Evolutionary conservation across 192 early-diverging fungal species (phyloP).

Genomic region (Podila horticola): DNA sequence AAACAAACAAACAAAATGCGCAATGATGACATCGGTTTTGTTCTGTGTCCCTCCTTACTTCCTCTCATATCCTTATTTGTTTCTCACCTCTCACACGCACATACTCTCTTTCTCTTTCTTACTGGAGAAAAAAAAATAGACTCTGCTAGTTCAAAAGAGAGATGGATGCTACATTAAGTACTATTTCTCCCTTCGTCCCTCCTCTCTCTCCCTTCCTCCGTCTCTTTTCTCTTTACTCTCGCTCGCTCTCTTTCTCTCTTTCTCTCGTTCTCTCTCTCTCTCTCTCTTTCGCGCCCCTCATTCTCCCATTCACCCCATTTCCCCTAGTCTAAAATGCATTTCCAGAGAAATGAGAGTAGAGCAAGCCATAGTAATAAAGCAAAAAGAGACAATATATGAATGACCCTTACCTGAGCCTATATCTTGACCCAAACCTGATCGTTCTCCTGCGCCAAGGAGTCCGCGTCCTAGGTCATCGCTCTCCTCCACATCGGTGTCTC

Average conservation of each 20-base stretch:
- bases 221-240: too few relatives aligned
- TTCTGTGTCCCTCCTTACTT: neutral
- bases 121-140: neutral
- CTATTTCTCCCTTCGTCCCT: neutral
- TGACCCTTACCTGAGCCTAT: conserved; percentile 27
- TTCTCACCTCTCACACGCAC: too few relatives aligned
- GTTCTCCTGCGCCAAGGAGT: neutral
- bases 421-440: conserved; percentile 22
- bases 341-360: neutral
- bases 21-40: conserved; percentile 18
- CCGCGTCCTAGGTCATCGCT: neutral
- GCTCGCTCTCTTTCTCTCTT: too few relatives aligned
- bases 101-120: neutral
- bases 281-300: neutral
- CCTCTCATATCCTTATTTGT: too few relatives aligned
- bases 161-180: too few relatives aligned
- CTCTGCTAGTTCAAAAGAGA: too few relatives aligned
- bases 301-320: neutral
- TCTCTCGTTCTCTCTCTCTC: neutral
- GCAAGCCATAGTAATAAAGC: neutral
- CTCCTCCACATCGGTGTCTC: conserved; percentile 5
- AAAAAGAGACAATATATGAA: neutral
- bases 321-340: too few relatives aligned
- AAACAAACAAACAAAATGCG: conserved; percentile 5
- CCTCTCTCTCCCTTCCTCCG: neutral